phyloP scores from a whole-genome alignment of 148 eudicot species.

The Rheum nobile region DNA sequence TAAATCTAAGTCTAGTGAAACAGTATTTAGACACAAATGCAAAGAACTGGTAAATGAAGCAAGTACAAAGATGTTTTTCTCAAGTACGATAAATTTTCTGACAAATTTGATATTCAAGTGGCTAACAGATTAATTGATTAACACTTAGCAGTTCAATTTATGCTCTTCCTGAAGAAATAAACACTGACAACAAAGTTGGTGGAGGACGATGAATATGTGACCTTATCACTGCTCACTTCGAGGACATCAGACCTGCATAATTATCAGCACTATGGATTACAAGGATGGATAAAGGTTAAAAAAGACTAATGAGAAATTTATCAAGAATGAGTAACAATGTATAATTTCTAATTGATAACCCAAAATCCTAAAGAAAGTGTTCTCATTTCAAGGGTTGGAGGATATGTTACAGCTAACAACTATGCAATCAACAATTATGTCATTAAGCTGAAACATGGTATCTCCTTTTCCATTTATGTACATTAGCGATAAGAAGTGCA shows the following conservation, averaged over 20 bases:
- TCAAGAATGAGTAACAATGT: not conserved
- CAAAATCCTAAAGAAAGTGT: too few relatives aligned
- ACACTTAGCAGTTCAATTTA: not conserved
- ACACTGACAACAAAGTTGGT: conserved; percentile 85
- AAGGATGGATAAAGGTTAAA: conserved; percentile 1
- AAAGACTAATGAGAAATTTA: not conserved
- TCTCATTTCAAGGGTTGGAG: too few relatives aligned
- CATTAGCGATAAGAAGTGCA: too few relatives aligned
- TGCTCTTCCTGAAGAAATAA: not conserved
- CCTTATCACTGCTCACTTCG: conserved; percentile 46
- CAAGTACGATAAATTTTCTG: conserved; percentile 24
- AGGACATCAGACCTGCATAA: conserved; percentile 84
- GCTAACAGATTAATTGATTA: not conserved
- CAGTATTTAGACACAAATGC: not conserved
- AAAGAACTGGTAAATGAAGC: not conserved
- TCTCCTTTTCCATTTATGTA: too few relatives aligned
- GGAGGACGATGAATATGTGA: conserved; percentile 98
- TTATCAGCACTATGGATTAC: not conserved
- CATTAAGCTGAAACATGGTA: too few relatives aligned
- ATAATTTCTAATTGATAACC: conserved; percentile 15
- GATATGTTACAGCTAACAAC: too few relatives aligned
- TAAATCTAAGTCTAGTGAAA: conserved; percentile 40
- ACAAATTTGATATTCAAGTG: conserved; percentile 13
- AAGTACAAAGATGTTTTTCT: conserved; percentile 61
- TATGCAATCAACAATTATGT: too few relatives aligned